Conservation (phyloP, 306 rosid genomes). For the Ormosia emarginata region DNA sequence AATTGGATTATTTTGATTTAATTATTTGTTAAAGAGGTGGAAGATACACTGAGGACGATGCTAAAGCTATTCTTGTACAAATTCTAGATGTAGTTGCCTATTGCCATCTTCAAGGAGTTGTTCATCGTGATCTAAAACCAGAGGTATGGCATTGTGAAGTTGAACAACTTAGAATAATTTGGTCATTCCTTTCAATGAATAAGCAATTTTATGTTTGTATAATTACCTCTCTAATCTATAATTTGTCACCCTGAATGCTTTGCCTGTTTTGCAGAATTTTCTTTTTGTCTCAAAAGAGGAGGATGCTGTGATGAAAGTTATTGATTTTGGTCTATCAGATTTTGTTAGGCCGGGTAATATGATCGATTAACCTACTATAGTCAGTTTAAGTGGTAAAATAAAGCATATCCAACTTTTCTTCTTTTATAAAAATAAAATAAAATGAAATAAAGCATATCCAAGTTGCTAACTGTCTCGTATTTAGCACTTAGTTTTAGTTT, state of each 20-base stretch:
- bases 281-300: slow-evolving; percentile 78
- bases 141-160: slow-evolving; percentile 56
- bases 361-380: not conserved
- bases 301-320: slow-evolving; percentile 74
- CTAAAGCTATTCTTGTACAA: slow-evolving; percentile 83
- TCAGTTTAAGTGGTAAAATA: not conserved
- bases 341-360: slow-evolving; percentile 81
- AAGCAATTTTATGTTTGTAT: not conserved
- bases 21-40: slow-evolving; percentile 71
- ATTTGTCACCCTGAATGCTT: slow-evolving; percentile 16
- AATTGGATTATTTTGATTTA: slow-evolving; percentile 23
- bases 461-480: slow-evolving; percentile 1
- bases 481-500: not conserved
- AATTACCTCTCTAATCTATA: not conserved
- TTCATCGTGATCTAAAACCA: slow-evolving; percentile 95
- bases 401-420: too few species aligned
- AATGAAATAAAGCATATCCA: not conserved
- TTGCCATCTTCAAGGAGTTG: slow-evolving; percentile 96
- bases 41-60: slow-evolving; percentile 87
- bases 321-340: slow-evolving; percentile 98
- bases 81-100: slow-evolving; percentile 75
- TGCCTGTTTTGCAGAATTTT: slow-evolving; percentile 69
- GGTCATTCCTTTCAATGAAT: not conserved
- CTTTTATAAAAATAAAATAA: too few species aligned
- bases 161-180: slow-evolving; percentile 18